Conservation (phyloP, 148 eudicot genomes). For the Persicaria maculosa region DNA sequence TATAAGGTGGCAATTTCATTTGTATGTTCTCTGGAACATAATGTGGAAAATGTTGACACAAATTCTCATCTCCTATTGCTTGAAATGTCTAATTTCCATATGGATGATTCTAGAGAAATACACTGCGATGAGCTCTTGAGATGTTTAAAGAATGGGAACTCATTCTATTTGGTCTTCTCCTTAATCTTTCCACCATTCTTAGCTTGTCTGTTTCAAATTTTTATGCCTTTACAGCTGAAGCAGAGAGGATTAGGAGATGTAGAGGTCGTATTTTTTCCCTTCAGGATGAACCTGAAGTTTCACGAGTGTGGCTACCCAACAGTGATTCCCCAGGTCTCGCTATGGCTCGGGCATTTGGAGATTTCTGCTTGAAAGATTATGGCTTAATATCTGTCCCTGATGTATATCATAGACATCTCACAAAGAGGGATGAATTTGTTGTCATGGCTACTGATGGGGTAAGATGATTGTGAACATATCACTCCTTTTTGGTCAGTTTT, state of each 20-base stretch:
- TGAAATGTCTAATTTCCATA: neutral
- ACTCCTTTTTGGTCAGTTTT: neutral
- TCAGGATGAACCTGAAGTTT: conserved; percentile 82
- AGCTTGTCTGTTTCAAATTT: neutral
- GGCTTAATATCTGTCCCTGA: conserved; percentile 89
- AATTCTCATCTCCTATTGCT: neutral
- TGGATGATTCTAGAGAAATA: conserved; percentile 2
- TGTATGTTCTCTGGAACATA: neutral
- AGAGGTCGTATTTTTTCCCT: conserved; percentile 87
- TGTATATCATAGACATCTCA: conserved; percentile 47
- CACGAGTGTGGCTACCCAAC: conserved; percentile 87
- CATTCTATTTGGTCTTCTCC: neutral
- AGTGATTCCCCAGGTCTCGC: conserved; percentile 87
- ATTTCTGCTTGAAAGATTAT: conserved; percentile 84
- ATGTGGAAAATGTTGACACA: neutral
- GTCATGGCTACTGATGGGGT: conserved; percentile 94
- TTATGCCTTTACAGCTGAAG: conserved; percentile 47
- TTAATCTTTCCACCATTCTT: neutral
- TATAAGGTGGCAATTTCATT: neutral
- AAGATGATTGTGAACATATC: conserved; percentile 12
- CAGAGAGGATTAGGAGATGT: conserved; percentile 75
- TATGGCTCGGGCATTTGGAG: conserved; percentile 96
- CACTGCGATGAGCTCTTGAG: neutral
- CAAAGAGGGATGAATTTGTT: conserved; percentile 74
- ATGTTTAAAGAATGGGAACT: neutral